Base-by-base conservation (phyloP, 1,284 basidiomycete genomes). In the Wolfiporia cocos region DNA sequence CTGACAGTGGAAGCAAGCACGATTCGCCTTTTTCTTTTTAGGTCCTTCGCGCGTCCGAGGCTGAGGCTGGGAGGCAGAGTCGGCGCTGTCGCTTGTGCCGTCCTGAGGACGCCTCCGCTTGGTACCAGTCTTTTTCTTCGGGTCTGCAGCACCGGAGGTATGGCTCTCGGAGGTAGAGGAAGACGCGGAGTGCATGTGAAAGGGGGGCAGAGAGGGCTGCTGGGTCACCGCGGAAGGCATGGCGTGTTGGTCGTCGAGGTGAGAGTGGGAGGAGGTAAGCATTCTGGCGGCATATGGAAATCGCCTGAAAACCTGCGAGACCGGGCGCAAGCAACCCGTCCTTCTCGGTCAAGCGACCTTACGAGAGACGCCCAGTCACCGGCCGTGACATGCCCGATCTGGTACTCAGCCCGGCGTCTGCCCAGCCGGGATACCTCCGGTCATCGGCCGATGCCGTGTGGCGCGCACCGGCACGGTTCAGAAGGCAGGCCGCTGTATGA, bases 1-100 rank as follows among this genome's bases (percentile, higher is more conserved):
- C 66, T 98, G 95, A 65, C 95, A 99, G 50, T 92, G 88, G 47
- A 88, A 82, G 61, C 95, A 99, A 26, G 95, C 95, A 34, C 92
- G 76, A 55, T 81, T 90, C 0, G 91, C 92, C 65, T 94, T 92
- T 72, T 92, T 92, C 75, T 91, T 91, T 73, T 88, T 89, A 19
- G 83, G 81, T 2, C 79, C 78, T 42, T 86, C 83, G 56, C 81
- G 72, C 43, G 74, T 72, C 54, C 55, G 22, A 32, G 45, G 28
- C n/a, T n/a, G n/a, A 46, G 38, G 23, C 36, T 34, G 50, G 67
- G 70, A 18, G 56, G 59, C 24, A 52, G 63, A 39, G 61, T 68
- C 40, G 58, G 63, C 30, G 65, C 63, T 44, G 67, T 76, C 77
- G 45, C 62, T 62, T 41, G 66, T 65, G 33, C 65, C 67, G 49